phyloP scores from a whole-genome alignment of 2,329 filamentous ascomycete genomes.

The Nothophoma quercina region DNA sequence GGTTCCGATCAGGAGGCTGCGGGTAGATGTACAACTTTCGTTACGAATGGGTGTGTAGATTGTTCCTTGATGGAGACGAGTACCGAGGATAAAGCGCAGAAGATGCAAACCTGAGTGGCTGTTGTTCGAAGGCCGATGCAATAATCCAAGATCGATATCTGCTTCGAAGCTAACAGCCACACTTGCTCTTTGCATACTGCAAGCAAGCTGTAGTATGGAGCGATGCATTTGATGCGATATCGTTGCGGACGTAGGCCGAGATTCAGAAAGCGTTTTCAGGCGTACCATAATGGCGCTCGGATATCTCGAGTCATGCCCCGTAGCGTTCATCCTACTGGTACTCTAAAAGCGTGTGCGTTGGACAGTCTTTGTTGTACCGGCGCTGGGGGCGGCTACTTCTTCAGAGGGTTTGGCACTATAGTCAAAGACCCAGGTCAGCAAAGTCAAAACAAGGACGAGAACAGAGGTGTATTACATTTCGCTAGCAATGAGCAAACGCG shows the following conservation, averaged over 20 bases:
- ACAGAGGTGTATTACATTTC: slow-evolving; percentile 41
- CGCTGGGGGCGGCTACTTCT: slow-evolving; percentile 6
- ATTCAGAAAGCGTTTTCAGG: neutral
- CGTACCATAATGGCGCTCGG: neutral
- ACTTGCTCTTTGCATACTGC: neutral
- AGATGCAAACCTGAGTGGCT: neutral
- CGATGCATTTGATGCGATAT: no score
- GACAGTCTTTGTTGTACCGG: neutral
- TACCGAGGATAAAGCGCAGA: neutral
- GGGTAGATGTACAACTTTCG: neutral
- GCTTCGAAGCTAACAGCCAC: neutral
- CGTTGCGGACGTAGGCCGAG: no score
- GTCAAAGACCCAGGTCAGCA: slow-evolving; percentile 18
- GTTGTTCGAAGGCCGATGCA: neutral
- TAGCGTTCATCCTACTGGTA: neutral
- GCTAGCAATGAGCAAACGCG: slow-evolving; percentile 32
- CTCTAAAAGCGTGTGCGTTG: slow-evolving; percentile 18
- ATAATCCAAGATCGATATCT: neutral
- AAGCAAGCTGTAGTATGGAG: no score
- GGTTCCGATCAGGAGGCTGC: neutral
- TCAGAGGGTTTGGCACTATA: slow-evolving; percentile 25
- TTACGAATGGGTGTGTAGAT: neutral
- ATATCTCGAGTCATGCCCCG: neutral
- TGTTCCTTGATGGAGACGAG: neutral
- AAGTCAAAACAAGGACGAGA: slow-evolving; percentile 19